Evolutionary conservation across 306 rosid genomes (phyloP).

Genomic region (Vigna mungo): DNA sequence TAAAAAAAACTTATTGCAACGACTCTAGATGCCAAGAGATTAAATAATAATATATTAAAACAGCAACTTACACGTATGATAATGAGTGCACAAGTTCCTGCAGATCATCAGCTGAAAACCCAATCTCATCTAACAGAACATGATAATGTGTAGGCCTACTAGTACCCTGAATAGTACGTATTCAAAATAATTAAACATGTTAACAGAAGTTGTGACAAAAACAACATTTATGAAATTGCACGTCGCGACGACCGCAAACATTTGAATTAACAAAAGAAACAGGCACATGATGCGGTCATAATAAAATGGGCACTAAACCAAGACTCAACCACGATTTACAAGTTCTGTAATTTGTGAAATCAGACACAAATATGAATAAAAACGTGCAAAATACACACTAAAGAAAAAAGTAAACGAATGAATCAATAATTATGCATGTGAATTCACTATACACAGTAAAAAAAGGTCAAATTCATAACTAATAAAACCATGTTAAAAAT

Average conservation of each 20-base stretch:
- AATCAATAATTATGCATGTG: background rate
- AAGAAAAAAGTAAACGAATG: background rate
- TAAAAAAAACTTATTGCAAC: background rate
- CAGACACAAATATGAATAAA: no score
- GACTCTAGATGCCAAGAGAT: background rate
- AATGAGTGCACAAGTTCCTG: constrained; percentile 93
- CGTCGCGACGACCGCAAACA: no score
- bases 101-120: constrained; percentile 86
- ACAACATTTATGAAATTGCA: background rate
- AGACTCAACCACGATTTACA: no score
- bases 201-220: background rate
- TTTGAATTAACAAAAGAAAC: no score
- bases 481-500: background rate
- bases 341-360: no score
- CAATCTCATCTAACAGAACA: constrained; percentile 78
- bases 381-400: background rate
- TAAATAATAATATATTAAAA: background rate
- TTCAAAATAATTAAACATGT: background rate
- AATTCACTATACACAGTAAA: background rate
- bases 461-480: background rate
- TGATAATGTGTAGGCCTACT: constrained; percentile 94
- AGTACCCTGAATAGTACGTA: constrained; percentile 66
- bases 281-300: no score
- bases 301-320: background rate
- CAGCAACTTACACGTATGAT: constrained; percentile 85